Base-by-base conservation (phyloP, 2,329 filamentous ascomycete species). In the Penicillium polonicum region DNA sequence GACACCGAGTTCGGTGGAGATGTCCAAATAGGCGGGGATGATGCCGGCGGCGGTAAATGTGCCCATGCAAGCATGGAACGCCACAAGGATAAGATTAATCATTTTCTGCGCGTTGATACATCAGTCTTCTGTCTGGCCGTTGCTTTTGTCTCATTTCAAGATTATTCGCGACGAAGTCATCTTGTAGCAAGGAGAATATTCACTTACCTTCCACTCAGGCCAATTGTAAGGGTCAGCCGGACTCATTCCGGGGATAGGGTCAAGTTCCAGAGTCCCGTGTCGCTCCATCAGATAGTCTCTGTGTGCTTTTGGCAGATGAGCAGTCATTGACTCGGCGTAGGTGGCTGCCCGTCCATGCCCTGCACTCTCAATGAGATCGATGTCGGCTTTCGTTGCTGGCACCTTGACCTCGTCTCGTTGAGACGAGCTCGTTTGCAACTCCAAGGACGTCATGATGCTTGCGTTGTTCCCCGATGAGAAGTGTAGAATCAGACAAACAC, bases 141-240 rank as follows among this genome's bases (percentile, higher is more conserved):
- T n/a, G 2, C 12, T 25, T 49, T 21, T 57, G 25, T 35, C 19
- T 25, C 23, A 7, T 15, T 53, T n/a, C 25, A 31, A 7, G 8
- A 25, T 43, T 27, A 39, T 41, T 39, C n/a, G n/a, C 31, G 21
- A 23, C 7, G 10, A 36, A n/a, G 17, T 27, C 15, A 31, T 58
- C 12, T 41, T 25, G 21, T 42, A 27, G 13, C 10, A 21, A 12
- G 27, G 29, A 9, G 21, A 39, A 48, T 17, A 23, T 29, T 23
- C 27, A 54, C 64, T 54, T 21, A 79, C 79, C 74, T 82, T 84
- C 78, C 80, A 81, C 46, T 70, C 68, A 8, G 81, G 78, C 82
- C 82, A 85, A 60, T 85, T 85, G 66, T 82, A 83, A 9, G 83
- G 83, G 63, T 85, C 83, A 5, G 79, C 79, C 45, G 79, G 76